A percentile compares a stretch with the other conserved stretches of the same genome.
phyloP scores from a whole-genome alignment of 208 protist species.

The Trypanosoma mega region DNA sequence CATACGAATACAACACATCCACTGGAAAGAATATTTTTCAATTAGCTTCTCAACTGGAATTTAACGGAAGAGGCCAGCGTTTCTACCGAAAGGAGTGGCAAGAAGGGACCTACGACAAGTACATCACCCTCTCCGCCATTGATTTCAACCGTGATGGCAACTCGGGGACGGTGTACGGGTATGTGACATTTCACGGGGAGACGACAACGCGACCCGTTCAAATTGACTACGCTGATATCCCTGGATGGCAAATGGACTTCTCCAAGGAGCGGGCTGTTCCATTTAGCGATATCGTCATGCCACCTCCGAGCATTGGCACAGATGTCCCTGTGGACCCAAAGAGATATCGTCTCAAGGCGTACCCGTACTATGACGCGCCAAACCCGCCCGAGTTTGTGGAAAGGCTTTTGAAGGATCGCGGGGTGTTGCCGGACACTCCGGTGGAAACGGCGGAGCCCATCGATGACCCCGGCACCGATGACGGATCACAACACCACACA shows the following conservation, averaged over 20 bases:
- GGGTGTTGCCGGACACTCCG: conserved; percentile 77
- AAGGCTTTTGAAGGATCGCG: conserved; percentile 81
- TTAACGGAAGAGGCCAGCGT: conserved; percentile 70
- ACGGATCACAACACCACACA: conserved; percentile 54
- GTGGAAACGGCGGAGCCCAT: conserved; percentile 35
- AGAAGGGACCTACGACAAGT: conserved; percentile 89
- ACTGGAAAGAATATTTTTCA: conserved; percentile 89
- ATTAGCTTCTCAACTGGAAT: conserved; percentile 62
- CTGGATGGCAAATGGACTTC: conserved; percentile 79
- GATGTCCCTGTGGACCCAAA: conserved; percentile 78
- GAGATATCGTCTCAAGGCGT: conserved; percentile 71
- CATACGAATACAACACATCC: conserved; percentile 77
- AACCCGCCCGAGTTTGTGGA: conserved; percentile 88
- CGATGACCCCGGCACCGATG: conserved; percentile 18
- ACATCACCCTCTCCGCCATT: conserved; percentile 78
- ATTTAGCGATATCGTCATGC: conserved; percentile 61
- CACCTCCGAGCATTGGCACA: conserved; percentile 83
- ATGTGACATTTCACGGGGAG: conserved; percentile 90
- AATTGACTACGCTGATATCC: conserved; percentile 71
- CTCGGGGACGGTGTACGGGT: conserved; percentile 81
- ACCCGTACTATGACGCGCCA: conserved; percentile 88
- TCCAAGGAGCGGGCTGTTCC: conserved; percentile 50
- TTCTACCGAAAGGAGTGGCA: conserved; percentile 88
- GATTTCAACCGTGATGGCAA: conserved; percentile 77
- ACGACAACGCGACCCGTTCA: conserved; percentile 70